Percentiles rank a stretch among this genome's conserved stretches.
Evolutionary conservation across 2,329 filamentous ascomycete genomes (phyloP).

Genomic region (Dothideomycetes sp.): DNA sequence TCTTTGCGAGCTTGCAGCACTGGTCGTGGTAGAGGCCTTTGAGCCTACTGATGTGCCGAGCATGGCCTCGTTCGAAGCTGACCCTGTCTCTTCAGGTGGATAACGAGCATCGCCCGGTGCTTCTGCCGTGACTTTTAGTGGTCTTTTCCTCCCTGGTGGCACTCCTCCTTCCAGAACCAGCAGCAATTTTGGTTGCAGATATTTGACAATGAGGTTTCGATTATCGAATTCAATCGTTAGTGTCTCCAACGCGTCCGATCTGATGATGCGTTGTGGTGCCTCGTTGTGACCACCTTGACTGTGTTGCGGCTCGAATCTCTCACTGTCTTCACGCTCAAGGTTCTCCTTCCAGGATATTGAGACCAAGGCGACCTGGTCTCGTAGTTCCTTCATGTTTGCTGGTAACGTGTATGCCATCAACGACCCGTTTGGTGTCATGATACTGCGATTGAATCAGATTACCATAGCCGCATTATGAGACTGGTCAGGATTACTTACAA

Average conservation of each 20-base stretch:
- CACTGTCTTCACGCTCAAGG: constrained; percentile 16
- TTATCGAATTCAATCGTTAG: constrained; percentile 39
- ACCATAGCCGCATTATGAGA: too few species aligned
- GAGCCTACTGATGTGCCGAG: constrained; percentile 14
- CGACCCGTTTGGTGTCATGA: constrained; percentile 44
- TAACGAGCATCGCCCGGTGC: constrained; percentile 32
- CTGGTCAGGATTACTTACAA: too few species aligned
- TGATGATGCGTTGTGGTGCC: constrained; percentile 1
- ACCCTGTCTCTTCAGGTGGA: constrained; percentile 20
- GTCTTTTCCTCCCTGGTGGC: constrained; percentile 31
- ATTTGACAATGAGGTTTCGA: constrained; percentile 38
- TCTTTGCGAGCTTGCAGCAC: constrained; percentile 30
- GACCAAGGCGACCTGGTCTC: constrained; percentile 40
- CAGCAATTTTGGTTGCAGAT: constrained; percentile 37
- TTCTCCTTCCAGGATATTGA: constrained; percentile 43
- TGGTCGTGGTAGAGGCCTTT: constrained; percentile 24
- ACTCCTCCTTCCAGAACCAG: constrained; percentile 41
- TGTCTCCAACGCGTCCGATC: constrained; percentile 28
- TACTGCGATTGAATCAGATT: constrained; percentile 26
- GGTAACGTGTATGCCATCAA: constrained; percentile 41
- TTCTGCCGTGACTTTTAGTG: constrained; percentile 38
- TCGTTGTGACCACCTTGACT: constrained; percentile 15
- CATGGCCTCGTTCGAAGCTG: not conserved
- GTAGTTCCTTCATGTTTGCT: constrained; percentile 39
- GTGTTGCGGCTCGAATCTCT: constrained; percentile 17